phyloP scores from a whole-genome alignment of 148 eudicot species.

The Arctostaphylos glauca region DNA sequence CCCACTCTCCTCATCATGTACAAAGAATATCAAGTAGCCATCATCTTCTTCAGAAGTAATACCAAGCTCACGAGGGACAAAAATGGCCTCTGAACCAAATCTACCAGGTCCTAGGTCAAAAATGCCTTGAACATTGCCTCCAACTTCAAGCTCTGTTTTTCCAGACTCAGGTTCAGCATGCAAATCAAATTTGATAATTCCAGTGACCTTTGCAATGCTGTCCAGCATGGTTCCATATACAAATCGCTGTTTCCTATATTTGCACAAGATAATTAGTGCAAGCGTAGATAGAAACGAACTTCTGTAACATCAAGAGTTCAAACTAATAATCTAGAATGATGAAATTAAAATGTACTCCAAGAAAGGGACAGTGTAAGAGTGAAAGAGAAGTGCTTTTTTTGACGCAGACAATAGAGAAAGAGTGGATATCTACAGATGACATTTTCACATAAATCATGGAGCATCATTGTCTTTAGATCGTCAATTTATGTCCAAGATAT shows the following conservation, averaged over 20 bases:
- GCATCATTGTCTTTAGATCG: neutral
- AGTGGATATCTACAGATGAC: neutral
- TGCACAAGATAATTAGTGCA: conserved; percentile 10
- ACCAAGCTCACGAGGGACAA: conserved; percentile 75
- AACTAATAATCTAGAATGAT: neutral
- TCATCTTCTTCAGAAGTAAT: conserved; percentile 78
- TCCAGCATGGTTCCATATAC: conserved; percentile 78
- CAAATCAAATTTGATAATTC: conserved; percentile 87
- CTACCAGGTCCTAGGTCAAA: conserved; percentile 80
- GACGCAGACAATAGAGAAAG: neutral
- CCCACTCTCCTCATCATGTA: conserved; percentile 85
- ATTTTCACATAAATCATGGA: neutral
- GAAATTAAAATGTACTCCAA: neutral
- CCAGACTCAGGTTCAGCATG: conserved; percentile 73
- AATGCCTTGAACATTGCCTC: conserved; percentile 79
- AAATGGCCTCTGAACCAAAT: conserved; percentile 92
- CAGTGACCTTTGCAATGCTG: conserved; percentile 73
- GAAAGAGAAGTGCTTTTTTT: neutral
- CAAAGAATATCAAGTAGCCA: conserved; percentile 91
- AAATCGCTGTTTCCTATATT: conserved; percentile 73
- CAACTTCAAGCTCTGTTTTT: conserved; percentile 71
- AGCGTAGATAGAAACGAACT: neutral
- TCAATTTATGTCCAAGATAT: neutral
- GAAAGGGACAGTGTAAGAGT: neutral
- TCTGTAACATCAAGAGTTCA: neutral